Evolutionary conservation across 768 basidiomycete genomes (phyloP), one percentile per base, ranked within the genome.

Genomic region (Aureoboletus auriporus): DNA sequence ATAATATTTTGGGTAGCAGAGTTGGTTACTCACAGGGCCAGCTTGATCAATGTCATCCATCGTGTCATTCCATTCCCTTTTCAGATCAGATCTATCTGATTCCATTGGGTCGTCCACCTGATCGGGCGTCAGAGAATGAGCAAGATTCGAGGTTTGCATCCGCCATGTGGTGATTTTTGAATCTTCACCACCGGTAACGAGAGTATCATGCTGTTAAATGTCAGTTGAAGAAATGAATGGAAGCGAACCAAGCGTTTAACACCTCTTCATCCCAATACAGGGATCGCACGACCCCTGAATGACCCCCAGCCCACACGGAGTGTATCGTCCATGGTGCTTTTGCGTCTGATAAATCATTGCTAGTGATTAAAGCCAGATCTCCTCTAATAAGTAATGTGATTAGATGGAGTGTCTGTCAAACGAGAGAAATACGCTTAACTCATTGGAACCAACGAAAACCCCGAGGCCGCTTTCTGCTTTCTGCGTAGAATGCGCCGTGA

Each of bases 381-480:
- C 83, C 83, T 59, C 83, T 84, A 28, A 10, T 7, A 12, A 44
- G 9, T 7, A 13, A 44, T 38, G 12, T 39, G 6, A 42, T 50
- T 50, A 51, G 45, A 37, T 45, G 17, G 43, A 12, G 40, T 31
- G 23, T 9, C 13, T 12, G 10, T 5, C 6, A 31, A 23, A n/a
- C 31, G 29, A 30, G 27, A 28, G 39, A 39, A 42, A 41, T 31
- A 12, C 13, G 29, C 52, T 76, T 29, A 59, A 84, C 88, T 87
- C 83, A 45, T 90, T 88, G 1, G 87, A 87, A 0, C 87, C 88
- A 5, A 79, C 76, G 46, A 88, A 85, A 5, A 88, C 64, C 28
- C 73, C 73, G 8, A 86, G 65, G 16, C 56, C 54, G n/a, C 43
- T 52, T 36, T 61, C 52, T 30, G 38, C 46, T 47, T 44, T 57